Conservation (phyloP, 768 basidiomycete species). For the Psilocybe tampanensis region DNA sequence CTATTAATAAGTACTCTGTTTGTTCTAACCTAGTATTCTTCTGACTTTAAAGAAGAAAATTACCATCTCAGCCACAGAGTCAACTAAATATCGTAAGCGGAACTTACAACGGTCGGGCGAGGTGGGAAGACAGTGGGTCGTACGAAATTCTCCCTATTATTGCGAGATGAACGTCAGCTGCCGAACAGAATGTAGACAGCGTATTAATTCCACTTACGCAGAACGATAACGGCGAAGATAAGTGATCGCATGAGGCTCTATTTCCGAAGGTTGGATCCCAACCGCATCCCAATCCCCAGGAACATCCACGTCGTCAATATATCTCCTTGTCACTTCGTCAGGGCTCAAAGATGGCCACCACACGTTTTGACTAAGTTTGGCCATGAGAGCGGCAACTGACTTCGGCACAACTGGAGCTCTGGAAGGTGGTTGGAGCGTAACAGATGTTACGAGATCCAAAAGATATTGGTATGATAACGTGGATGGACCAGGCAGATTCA, state of each 20-base stretch:
- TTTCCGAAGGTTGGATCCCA: slow-evolving; percentile 77
- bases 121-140: slow-evolving; percentile 69
- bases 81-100: slow-evolving; percentile 15
- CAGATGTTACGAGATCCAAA: slow-evolving; percentile 72
- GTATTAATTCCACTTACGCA: slow-evolving; percentile 59
- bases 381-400: slow-evolving; percentile 60
- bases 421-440: slow-evolving; percentile 78
- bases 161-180: slow-evolving; percentile 10
- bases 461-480: slow-evolving; percentile 83
- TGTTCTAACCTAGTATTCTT: slow-evolving; percentile 27
- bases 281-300: slow-evolving; percentile 84
- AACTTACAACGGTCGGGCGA: slow-evolving; percentile 41
- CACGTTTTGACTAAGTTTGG: slow-evolving; percentile 60
- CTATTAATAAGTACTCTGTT: slow-evolving; percentile 24
- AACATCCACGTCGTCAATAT: slow-evolving; percentile 76
- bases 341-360: slow-evolving; percentile 96
- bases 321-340: slow-evolving; percentile 89
- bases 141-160: slow-evolving; percentile 60
- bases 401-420: slow-evolving; percentile 79
- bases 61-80: slow-evolving; percentile 6
- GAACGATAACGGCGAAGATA: slow-evolving; percentile 89
- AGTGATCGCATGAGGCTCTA: slow-evolving; percentile 86
- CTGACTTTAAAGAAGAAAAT: slow-evolving; percentile 18
- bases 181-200: background rate
- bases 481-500: slow-evolving; percentile 88